Conservation (phyloP, 345 rosid species). For the Syzygium jambos region DNA sequence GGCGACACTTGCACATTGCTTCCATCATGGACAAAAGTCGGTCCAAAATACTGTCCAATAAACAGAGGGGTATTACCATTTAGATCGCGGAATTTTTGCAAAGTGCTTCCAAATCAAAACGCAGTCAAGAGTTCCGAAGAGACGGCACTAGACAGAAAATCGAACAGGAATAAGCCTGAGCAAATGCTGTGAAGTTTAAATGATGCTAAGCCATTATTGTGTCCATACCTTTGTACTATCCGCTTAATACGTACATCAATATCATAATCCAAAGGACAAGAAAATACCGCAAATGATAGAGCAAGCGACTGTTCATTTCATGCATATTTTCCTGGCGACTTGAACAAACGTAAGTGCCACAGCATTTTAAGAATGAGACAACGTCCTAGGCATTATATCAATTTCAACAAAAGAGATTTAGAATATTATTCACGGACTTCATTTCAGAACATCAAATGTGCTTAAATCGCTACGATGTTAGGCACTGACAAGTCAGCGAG, state of each 20-base stretch:
- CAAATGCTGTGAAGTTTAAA: background rate
- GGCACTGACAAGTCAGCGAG: background rate
- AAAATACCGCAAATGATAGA: background rate
- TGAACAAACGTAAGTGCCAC: background rate
- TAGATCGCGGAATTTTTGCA: background rate
- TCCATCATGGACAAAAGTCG: conserved; percentile 62
- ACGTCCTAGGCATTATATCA: background rate
- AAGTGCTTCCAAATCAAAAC: background rate
- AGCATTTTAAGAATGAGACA: background rate
- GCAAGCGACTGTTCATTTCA: background rate
- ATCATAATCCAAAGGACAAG: background rate
- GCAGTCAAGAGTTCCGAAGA: background rate
- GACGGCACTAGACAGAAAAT: background rate
- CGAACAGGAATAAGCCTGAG: background rate
- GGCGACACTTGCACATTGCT: conserved; percentile 27
- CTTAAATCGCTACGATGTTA: background rate
- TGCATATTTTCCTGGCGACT: background rate
- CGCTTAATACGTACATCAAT: background rate
- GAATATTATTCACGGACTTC: background rate
- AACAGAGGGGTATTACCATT: background rate
- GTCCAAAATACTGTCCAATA: conserved; percentile 59
- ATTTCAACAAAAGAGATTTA: background rate
- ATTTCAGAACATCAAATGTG: background rate
- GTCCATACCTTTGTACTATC: background rate
- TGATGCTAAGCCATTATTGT: background rate